These are phyloP conservation scores for Ploettnerulaceae sp. DNA, from an alignment of 2,329 filamentous ascomycete genomes.

Conservation along the genomic window DNA sequence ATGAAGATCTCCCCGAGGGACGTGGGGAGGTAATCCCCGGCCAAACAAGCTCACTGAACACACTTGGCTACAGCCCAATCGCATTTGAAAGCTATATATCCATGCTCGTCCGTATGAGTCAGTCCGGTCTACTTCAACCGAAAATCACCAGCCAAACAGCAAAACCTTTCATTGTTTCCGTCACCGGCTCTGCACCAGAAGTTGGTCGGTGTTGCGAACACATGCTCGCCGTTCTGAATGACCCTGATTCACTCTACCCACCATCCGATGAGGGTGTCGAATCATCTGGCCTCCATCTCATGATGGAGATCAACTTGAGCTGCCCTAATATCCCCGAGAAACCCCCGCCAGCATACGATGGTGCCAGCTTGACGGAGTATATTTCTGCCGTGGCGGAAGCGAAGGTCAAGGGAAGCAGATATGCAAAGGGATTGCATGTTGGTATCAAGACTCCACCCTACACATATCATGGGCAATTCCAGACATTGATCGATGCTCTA, in stretches of 20 bases:
- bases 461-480: constrained; percentile 63
- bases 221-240: constrained; percentile 35
- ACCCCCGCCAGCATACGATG: constrained; percentile 67
- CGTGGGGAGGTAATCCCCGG: constrained; percentile 16
- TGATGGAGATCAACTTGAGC: constrained; percentile 72
- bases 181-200: constrained; percentile 59
- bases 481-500: constrained; percentile 50
- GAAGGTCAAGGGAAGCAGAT: neutral
- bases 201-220: constrained; percentile 50
- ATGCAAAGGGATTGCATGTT: constrained; percentile 30
- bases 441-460: constrained; percentile 76
- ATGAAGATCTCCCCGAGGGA: constrained; percentile 13
- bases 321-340: constrained; percentile 69
- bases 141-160: constrained; percentile 3
- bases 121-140: constrained; percentile 5
- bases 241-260: constrained; percentile 21
- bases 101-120: constrained; percentile 46
- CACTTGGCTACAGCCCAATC: constrained; percentile 67
- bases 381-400: constrained; percentile 36
- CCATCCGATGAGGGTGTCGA: constrained; percentile 19
- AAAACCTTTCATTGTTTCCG: constrained; percentile 65
- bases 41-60: constrained; percentile 55
- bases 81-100: constrained; percentile 54
- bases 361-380: constrained; percentile 47
- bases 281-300: constrained; percentile 29